Evolutionary conservation across 2,329 filamentous ascomycete species (phyloP), one percentile per base, ranked within the genome.

Genomic region (Colletotrichum camelliae): DNA sequence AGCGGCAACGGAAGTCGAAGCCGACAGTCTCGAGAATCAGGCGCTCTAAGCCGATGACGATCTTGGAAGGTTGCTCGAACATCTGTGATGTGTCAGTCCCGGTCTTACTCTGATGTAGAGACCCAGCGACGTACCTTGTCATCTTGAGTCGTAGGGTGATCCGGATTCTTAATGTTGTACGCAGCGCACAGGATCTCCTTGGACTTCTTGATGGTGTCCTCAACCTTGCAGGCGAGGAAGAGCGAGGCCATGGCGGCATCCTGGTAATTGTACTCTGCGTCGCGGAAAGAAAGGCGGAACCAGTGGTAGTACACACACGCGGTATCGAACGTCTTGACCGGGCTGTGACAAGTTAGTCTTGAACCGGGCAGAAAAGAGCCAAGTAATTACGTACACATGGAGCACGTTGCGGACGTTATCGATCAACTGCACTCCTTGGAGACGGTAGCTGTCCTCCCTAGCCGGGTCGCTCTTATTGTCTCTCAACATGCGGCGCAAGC

Each of bases 141-240:
- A 84, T 98, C 96, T 5, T 94, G 91, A 21, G 94, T 94, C 48
- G 83, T 94, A 85, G 85, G 95, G 89, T 84, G 94, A 83, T 85
- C 93, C 79, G 80, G 91, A 82, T 85, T 91, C 85, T 96, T 97
- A 48, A 98, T 87, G 81, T 98, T 98, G 85, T 96, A 95, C 29
- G 95, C 94, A 1, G 96, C 96, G 74, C 95, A 97, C 18, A 98
- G 88, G 77, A 99, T 97, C 78, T 99, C 97, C 74, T 92, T 93
- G 5, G 95, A 98, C 87, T 98, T 98, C 86, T 99, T 99, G 79
- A 98, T 91, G 1, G 97, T 99, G 84, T 99, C 97, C 85, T 99
- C 97, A 61, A 97, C 96, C 87, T 99, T 99, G 88, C 96, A 98
- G 4, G 96, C 96, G 4, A 96, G 94, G 81, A 98, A 96, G 10